A percentile compares a stretch with the other conserved stretches of the same genome.
Conservation (phyloP, 1,139 yeast species). For the Pneumocystis wakefieldiae region DNA sequence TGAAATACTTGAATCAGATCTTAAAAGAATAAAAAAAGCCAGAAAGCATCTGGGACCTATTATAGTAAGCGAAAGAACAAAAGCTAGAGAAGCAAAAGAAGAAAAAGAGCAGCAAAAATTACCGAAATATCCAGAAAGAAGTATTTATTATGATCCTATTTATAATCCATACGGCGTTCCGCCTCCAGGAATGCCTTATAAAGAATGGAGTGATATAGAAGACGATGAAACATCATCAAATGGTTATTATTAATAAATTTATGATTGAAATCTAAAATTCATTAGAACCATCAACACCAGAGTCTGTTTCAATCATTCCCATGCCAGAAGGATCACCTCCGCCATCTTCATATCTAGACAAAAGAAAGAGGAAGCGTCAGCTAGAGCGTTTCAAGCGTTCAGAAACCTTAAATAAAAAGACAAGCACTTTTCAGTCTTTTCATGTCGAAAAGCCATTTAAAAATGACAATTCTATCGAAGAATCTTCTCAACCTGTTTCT, state of each 20-base stretch:
- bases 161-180: conserved; percentile 2
- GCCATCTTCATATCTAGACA: not conserved
- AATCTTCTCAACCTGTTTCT: not conserved
- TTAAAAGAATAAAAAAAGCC: not conserved
- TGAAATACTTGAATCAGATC: not conserved
- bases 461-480: not conserved
- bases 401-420: not conserved
- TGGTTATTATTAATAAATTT: not conserved
- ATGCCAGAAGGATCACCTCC: conserved; percentile 2
- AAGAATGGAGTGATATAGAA: not conserved
- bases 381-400: not conserved
- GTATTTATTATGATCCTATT: conserved; percentile 2
- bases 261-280: no score
- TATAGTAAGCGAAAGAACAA: conserved; percentile 1
- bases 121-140: not conserved
- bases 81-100: conserved; percentile 1
- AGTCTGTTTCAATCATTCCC: not conserved
- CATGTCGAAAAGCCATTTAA: not conserved
- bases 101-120: not conserved
- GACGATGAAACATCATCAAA: not conserved
- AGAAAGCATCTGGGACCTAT: not conserved
- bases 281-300: not conserved
- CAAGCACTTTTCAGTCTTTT: not conserved
- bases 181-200: conserved; percentile 2
- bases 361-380: not conserved